A percentile compares a stretch with the other conserved stretches of the same genome.
These are phyloP conservation scores for Trametes sp. DNA, from an alignment of 1,284 basidiomycete genomes.

Conservation along the genomic window DNA sequence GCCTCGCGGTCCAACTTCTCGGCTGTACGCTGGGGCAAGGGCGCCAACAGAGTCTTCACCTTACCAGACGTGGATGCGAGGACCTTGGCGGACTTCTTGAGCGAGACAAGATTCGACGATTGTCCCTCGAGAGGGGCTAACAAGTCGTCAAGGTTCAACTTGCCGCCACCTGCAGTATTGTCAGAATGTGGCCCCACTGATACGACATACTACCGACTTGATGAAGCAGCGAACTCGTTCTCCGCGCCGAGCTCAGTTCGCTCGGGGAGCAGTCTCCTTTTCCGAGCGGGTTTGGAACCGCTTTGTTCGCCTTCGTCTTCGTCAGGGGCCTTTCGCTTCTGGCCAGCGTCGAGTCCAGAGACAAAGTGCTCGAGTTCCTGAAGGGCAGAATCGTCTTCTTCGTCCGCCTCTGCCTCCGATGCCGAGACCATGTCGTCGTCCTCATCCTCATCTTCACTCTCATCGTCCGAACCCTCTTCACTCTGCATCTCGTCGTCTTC, in stretches of 20 bases:
- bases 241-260: constrained; percentile 79
- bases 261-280: constrained; percentile 74
- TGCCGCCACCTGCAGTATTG: constrained; percentile 50
- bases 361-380: constrained; percentile 78
- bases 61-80: constrained; percentile 59
- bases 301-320: constrained; percentile 42
- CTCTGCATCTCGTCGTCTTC: constrained; percentile 25
- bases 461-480: constrained; percentile 42
- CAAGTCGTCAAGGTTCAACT: constrained; percentile 77
- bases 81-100: constrained; percentile 75
- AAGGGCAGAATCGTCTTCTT: constrained; percentile 61
- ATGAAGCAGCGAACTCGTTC: constrained; percentile 70
- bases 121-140: constrained; percentile 69
- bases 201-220: constrained; percentile 47
- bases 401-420: constrained; percentile 68
- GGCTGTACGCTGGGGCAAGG: constrained; percentile 86
- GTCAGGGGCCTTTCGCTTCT: constrained; percentile 76
- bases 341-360: constrained; percentile 67
- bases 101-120: constrained; percentile 64
- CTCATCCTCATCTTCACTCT: constrained; percentile 49
- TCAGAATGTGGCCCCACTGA: constrained; percentile 9
- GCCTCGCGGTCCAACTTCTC: constrained; percentile 93
- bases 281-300: constrained; percentile 47
- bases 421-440: constrained; percentile 54
- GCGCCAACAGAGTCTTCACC: constrained; percentile 78